Conservation (phyloP, 2,329 filamentous ascomycete genomes). For the Dothideomycetidae sp. region DNA sequence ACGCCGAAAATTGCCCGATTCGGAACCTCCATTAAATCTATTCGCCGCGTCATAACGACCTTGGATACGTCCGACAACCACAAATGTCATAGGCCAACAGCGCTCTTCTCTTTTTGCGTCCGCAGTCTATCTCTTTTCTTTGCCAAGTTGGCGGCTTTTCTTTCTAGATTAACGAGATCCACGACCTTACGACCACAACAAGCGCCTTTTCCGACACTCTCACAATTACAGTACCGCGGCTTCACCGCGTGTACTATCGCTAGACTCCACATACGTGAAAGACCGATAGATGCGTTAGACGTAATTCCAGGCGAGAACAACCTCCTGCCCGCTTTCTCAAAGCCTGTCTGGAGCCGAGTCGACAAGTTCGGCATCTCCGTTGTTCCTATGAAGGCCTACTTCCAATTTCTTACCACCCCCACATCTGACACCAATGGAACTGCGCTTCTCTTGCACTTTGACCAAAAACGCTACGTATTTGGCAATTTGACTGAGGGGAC, state of each 20-base stretch:
- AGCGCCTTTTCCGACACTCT: too few relatives aligned
- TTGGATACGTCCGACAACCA: too few relatives aligned
- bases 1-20: too few relatives aligned
- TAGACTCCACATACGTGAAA: not conserved
- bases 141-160: not conserved
- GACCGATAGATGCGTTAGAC: not conserved
- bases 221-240: not conserved
- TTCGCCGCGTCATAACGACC: too few relatives aligned
- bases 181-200: not conserved
- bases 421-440: conserved; percentile 81
- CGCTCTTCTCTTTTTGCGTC: too few relatives aligned
- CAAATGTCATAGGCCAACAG: too few relatives aligned
- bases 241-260: not conserved
- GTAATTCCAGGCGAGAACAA: not conserved
- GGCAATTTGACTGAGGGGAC: conserved; percentile 72
- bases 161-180: not conserved
- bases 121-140: too few relatives aligned
- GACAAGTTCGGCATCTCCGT: not conserved
- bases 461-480: conserved; percentile 70
- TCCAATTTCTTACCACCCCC: conserved; percentile 67
- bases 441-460: conserved; percentile 62
- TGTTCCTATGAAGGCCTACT: conserved; percentile 50
- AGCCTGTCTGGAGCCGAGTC: not conserved
- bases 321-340: not conserved
- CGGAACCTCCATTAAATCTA: too few relatives aligned